phyloP scores from a whole-genome alignment of 345 rosid species.

The Diplotaxis tenuifolia region DNA sequence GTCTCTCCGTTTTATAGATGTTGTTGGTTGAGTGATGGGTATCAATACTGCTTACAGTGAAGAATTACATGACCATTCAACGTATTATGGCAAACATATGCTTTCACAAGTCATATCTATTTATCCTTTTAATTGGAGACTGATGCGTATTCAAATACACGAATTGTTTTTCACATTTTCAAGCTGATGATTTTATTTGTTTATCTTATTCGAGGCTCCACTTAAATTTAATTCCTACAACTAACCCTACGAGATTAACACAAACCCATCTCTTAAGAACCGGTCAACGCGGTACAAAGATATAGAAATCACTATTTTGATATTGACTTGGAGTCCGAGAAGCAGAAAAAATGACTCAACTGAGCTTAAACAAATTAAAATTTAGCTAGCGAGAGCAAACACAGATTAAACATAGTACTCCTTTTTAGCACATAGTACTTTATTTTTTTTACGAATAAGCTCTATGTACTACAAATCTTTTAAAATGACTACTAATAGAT shows the following conservation, averaged over 20 bases:
- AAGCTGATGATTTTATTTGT: too few species aligned
- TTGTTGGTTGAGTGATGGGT: too few species aligned
- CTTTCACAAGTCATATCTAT: too few species aligned
- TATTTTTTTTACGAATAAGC: background rate
- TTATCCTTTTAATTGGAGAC: too few species aligned
- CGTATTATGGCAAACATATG: too few species aligned
- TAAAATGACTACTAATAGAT: background rate
- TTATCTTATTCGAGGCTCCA: slow-evolving; percentile 59
- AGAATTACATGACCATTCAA: too few species aligned
- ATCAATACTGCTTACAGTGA: too few species aligned
- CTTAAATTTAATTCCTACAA: slow-evolving; percentile 32
- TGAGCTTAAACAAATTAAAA: slow-evolving; percentile 9
- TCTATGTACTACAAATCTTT: background rate
- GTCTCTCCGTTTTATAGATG: too few species aligned
- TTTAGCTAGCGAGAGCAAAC: background rate
- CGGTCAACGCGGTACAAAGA: slow-evolving; percentile 5
- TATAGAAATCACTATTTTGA: background rate
- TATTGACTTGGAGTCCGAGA: background rate
- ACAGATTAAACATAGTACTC: too few species aligned
- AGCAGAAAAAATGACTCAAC: background rate
- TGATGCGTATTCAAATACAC: too few species aligned
- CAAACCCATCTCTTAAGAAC: slow-evolving; percentile 25
- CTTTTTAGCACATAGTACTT: too few species aligned
- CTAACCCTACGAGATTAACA: background rate
- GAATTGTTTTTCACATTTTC: too few species aligned